These are phyloP conservation scores for Parsonsia alboflavescens DNA, from an alignment of 257 asterid genomes.

Conservation along the genomic window DNA sequence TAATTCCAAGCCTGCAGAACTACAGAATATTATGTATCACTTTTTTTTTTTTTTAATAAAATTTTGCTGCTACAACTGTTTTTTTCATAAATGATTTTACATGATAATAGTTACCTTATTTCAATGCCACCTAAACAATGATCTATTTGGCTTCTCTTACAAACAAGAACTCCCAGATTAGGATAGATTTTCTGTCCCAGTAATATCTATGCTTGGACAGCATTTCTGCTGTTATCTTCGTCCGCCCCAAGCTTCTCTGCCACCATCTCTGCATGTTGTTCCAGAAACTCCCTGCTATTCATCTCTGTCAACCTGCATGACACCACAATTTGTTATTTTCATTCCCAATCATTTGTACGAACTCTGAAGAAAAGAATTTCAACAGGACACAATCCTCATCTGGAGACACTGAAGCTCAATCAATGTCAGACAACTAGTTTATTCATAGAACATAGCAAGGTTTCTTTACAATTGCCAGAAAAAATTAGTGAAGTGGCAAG, in stretches of 20 bases:
- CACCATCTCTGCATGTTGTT: constrained; percentile 54
- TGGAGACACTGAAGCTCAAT: too few species aligned
- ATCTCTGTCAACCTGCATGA: constrained; percentile 43
- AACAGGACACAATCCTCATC: background rate
- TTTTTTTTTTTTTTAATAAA: background rate
- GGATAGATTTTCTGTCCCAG: too few species aligned
- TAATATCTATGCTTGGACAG: constrained; percentile 1
- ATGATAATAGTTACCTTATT: background rate
- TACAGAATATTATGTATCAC: background rate
- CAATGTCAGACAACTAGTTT: background rate
- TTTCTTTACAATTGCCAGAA: background rate
- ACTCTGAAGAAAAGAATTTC: background rate
- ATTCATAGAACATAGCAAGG: too few species aligned
- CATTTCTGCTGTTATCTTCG: constrained; percentile 11
- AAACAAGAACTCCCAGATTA: constrained; percentile 20
- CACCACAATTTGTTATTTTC: background rate
- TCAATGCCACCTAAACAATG: background rate
- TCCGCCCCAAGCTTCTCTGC: constrained; percentile 14
- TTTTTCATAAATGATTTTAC: background rate
- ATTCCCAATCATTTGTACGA: background rate
- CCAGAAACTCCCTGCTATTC: constrained; percentile 78
- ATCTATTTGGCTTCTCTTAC: constrained; percentile 18
- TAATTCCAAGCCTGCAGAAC: background rate
- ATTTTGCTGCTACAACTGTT: background rate
- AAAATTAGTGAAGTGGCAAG: background rate